Percentiles rank a stretch among this genome's conserved stretches.
Conservation (phyloP, 176 grass and related monocot species). For the Microstegium vimineum region DNA sequence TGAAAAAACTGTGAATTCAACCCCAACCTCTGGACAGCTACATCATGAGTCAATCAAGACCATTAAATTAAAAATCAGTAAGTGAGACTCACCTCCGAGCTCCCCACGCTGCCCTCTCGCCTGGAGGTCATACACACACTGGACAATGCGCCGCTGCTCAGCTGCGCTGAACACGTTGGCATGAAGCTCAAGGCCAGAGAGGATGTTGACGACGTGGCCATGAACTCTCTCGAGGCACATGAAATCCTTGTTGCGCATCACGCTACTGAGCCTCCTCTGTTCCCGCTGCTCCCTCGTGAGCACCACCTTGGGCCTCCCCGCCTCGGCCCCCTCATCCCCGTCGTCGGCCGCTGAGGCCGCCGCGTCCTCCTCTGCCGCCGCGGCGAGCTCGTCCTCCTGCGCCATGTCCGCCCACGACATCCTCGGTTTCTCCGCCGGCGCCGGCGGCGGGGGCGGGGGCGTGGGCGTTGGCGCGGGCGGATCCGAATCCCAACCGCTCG, state of each 20-base stretch:
- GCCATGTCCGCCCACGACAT: constrained; percentile 92
- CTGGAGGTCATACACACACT: constrained; percentile 42
- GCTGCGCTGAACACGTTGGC: constrained; percentile 35
- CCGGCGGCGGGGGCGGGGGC: not conserved
- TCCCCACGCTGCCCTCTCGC: constrained; percentile 36
- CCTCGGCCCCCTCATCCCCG: constrained; percentile 22
- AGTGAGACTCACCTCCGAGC: constrained; percentile 42
- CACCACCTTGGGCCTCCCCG: constrained; percentile 13
- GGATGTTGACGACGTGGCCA: constrained; percentile 42
- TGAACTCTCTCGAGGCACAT: constrained; percentile 37
- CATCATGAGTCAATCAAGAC: not conserved
- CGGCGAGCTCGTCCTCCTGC: constrained; percentile 72
- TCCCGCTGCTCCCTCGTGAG: constrained; percentile 51
- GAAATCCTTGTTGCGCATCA: constrained; percentile 42
- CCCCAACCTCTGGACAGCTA: not conserved
- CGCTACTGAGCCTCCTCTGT: constrained; percentile 29
- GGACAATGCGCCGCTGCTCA: constrained; percentile 42
- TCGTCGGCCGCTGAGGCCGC: constrained; percentile 9
- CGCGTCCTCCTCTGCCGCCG: constrained; percentile 52
- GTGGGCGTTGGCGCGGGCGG: no score
- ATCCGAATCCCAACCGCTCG: constrained; percentile 54
- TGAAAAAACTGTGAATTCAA: not conserved
- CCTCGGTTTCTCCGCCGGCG: constrained; percentile 33
- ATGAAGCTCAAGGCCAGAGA: constrained; percentile 52
- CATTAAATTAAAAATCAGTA: not conserved